phyloP scores from a whole-genome alignment of 345 rosid species.

The Sisymbrium altissimum region DNA sequence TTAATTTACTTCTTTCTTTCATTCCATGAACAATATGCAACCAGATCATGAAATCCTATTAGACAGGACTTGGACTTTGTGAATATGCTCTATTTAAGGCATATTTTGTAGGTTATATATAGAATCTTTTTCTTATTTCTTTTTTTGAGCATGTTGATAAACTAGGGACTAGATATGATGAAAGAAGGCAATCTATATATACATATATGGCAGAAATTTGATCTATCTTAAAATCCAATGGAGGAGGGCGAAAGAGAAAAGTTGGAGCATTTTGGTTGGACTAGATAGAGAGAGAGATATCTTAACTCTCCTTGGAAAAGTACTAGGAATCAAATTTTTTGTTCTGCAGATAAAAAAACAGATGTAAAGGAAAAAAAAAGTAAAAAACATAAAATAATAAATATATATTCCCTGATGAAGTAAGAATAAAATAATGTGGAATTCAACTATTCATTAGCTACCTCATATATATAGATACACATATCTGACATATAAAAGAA shows the following conservation, averaged over 20 bases:
- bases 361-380: neutral
- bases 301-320: constrained; percentile 30
- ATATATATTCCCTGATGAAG: constrained; percentile 13
- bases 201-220: neutral
- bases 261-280: constrained; percentile 31
- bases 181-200: constrained; percentile 13
- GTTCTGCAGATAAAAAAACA: neutral
- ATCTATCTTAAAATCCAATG: constrained; percentile 17
- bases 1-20: neutral
- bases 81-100: constrained; percentile 29
- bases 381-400: neutral
- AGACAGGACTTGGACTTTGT: constrained; percentile 18
- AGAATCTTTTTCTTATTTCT: constrained; percentile 16
- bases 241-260: constrained; percentile 33
- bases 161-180: constrained; percentile 33
- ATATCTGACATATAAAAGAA: neutral
- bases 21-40: constrained; percentile 5
- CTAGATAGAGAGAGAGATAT: constrained; percentile 9
- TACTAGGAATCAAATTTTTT: constrained; percentile 37
- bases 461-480: neutral
- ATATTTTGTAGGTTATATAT: constrained; percentile 22
- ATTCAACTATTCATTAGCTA: neutral
- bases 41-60: constrained; percentile 12
- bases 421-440: constrained; percentile 28
- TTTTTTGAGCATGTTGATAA: constrained; percentile 23